These are phyloP conservation scores for Arctostaphylos glauca DNA, from an alignment of 148 eudicot genomes.

Conservation along the genomic window DNA sequence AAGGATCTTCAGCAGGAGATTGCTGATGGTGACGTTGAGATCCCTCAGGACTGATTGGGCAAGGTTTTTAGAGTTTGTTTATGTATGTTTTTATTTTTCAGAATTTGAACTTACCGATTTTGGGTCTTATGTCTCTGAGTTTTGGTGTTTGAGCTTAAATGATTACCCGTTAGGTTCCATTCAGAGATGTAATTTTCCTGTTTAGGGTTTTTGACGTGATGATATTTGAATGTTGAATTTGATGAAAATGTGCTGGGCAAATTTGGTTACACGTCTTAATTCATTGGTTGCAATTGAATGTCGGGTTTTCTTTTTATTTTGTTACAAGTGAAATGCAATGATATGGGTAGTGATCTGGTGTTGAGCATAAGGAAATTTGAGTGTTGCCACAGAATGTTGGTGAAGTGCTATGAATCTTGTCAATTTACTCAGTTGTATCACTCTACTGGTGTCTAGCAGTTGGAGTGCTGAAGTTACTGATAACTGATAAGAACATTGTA, in stretches of 20 bases:
- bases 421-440: background rate
- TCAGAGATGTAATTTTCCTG: constrained; percentile 16
- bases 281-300: constrained; percentile 10
- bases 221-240: constrained; percentile 10
- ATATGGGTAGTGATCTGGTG: background rate
- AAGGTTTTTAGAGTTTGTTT: background rate
- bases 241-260: constrained; percentile 8
- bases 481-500: no score
- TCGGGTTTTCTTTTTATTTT: background rate
- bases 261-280: background rate
- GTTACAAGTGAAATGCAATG: background rate
- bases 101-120: constrained; percentile 9
- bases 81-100: background rate
- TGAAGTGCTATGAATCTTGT: background rate
- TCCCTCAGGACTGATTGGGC: constrained; percentile 47
- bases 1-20: constrained; percentile 74
- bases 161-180: background rate
- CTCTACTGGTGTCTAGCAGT: background rate
- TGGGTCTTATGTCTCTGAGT: background rate
- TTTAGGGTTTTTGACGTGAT: constrained; percentile 8
- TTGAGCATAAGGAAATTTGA: background rate
- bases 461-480: background rate
- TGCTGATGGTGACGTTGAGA: constrained; percentile 61
- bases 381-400: background rate
- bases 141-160: constrained; percentile 13